Percentiles rank a stretch among this genome's conserved stretches.
phyloP scores from a whole-genome alignment of 371 early-diverging fungal genomes.

The Circinella umbellata region DNA sequence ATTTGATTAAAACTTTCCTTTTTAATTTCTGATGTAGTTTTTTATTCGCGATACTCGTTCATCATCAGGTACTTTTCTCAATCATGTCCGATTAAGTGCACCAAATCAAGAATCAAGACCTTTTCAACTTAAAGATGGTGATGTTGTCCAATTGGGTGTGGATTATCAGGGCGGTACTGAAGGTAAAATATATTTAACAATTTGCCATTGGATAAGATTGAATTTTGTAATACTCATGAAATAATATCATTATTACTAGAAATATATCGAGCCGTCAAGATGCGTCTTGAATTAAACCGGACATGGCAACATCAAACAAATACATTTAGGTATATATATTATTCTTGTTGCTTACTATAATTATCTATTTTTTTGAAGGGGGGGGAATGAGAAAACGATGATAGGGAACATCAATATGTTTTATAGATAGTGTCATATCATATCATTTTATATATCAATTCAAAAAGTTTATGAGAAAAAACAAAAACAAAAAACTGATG shows the following conservation, averaged over 20 bases:
- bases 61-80: slow-evolving; percentile 91
- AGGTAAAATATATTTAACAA: slow-evolving; percentile 46
- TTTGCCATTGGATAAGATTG: too few relatives aligned
- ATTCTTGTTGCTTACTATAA: too few relatives aligned
- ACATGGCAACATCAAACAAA: slow-evolving; percentile 27
- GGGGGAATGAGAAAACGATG: too few relatives aligned
- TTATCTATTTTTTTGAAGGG: too few relatives aligned
- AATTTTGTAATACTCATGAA: too few relatives aligned
- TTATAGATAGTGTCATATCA: too few relatives aligned
- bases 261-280: slow-evolving; percentile 36
- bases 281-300: slow-evolving; percentile 30
- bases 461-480: background rate
- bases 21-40: slow-evolving; percentile 46
- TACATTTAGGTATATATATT: slow-evolving; percentile 24
- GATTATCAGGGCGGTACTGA: slow-evolving; percentile 86
- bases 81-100: slow-evolving; percentile 79
- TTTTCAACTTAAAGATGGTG: slow-evolving; percentile 75
- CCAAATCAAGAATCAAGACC: slow-evolving; percentile 77
- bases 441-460: background rate
- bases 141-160: slow-evolving; percentile 83
- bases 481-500: background rate
- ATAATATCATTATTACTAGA: slow-evolving; percentile 6
- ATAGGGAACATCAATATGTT: too few relatives aligned
- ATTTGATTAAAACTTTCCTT: background rate
- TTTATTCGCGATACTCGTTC: slow-evolving; percentile 84